These are phyloP conservation scores for Clarkia xantiana DNA, from an alignment of 345 rosid species.

Conservation along the genomic window DNA sequence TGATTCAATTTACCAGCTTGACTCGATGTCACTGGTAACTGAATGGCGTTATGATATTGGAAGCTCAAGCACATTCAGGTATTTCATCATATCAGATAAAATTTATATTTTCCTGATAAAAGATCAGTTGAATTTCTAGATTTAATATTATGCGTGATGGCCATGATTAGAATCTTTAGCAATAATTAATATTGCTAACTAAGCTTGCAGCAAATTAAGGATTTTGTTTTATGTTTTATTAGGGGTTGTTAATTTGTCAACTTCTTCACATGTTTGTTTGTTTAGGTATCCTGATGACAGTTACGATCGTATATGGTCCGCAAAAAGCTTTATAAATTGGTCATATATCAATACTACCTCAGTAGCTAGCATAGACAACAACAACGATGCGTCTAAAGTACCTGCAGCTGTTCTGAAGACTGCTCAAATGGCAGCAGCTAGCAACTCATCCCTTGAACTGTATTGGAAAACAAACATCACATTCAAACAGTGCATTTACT, in stretches of 20 bases:
- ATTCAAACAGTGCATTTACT: background rate
- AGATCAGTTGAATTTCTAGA: too few species aligned
- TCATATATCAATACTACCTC: background rate
- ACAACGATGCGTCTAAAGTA: background rate
- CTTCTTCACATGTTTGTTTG: too few species aligned
- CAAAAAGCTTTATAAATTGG: background rate
- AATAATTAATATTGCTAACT: too few species aligned
- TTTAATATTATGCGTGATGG: too few species aligned
- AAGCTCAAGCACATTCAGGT: background rate
- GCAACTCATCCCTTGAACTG: background rate
- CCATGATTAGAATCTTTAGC: too few species aligned
- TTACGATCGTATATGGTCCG: background rate
- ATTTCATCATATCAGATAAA: background rate
- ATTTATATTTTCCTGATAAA: background rate
- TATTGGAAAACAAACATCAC: background rate
- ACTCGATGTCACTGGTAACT: background rate
- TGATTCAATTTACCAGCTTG: background rate
- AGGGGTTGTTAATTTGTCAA: too few species aligned
- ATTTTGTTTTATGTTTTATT: too few species aligned
- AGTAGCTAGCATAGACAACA: background rate
- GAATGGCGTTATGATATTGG: background rate
- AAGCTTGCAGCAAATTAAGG: too few species aligned
- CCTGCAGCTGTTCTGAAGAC: constrained; percentile 4
- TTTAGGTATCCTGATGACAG: background rate
- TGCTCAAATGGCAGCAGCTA: background rate